Percentiles rank a stretch among this genome's conserved stretches.
phyloP scores from a whole-genome alignment of 2,329 filamentous ascomycete species.

The Claviceps paspali region DNA sequence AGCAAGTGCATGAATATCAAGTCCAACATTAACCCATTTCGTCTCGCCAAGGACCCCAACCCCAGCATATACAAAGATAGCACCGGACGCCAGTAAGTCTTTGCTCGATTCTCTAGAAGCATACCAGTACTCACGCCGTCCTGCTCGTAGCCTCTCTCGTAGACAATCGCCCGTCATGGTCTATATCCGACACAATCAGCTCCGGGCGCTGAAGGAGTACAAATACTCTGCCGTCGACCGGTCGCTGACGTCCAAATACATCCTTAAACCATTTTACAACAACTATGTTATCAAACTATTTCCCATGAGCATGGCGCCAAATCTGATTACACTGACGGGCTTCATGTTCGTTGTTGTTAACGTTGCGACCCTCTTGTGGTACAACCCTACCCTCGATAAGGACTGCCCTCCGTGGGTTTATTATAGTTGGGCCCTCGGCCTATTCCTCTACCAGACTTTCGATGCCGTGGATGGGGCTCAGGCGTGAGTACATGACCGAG shows the following conservation, averaged over 20 bases:
- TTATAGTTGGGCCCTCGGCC: constrained; percentile 71
- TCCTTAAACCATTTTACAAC: constrained; percentile 95
- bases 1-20: background rate
- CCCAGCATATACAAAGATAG: background rate
- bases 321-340: constrained; percentile 76
- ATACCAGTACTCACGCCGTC: background rate
- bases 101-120: background rate
- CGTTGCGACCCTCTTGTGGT: constrained; percentile 85
- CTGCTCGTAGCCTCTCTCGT: background rate
- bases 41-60: background rate
- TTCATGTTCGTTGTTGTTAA: constrained; percentile 85
- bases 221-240: constrained; percentile 89
- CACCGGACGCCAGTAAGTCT: constrained; percentile 1
- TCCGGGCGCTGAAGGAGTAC: constrained; percentile 82
- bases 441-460: constrained; percentile 97
- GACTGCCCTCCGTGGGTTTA: constrained; percentile 96
- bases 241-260: constrained; percentile 77
- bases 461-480: constrained; percentile 93
- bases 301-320: constrained; percentile 86
- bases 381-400: constrained; percentile 83
- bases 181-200: constrained; percentile 84
- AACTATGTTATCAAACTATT: constrained; percentile 89
- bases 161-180: constrained; percentile 46
- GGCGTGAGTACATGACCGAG: constrained; percentile 46
- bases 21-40: background rate